phyloP scores from a whole-genome alignment of 73 alveolate genomes.

The Paramecium octaurelia region DNA sequence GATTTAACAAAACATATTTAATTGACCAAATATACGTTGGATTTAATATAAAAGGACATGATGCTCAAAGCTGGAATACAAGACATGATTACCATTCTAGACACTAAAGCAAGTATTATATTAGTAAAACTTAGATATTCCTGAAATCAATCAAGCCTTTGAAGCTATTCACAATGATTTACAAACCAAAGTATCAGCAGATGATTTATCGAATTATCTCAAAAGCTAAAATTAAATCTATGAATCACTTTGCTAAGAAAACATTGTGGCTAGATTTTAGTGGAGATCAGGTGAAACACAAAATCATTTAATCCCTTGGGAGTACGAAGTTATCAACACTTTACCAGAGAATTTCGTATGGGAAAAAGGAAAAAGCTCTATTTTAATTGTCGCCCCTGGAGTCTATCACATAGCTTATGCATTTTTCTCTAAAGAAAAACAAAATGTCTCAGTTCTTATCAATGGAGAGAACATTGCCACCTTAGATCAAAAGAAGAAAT shows the following conservation, averaged over 20 bases:
- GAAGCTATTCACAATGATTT: slow-evolving; percentile 83
- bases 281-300: slow-evolving; percentile 96
- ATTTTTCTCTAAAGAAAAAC: slow-evolving; percentile 20
- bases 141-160: slow-evolving; percentile 83
- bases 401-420: slow-evolving; percentile 82
- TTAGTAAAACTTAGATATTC: slow-evolving; percentile 56
- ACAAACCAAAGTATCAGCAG: slow-evolving; percentile 69
- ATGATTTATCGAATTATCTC: slow-evolving; percentile 74
- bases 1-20: slow-evolving; percentile 51
- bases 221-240: slow-evolving; percentile 83
- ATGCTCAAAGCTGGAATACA: slow-evolving; percentile 48
- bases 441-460: background rate
- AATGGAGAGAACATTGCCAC: slow-evolving; percentile 21
- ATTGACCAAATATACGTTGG: slow-evolving; percentile 55
- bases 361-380: slow-evolving; percentile 92
- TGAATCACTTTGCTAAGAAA: slow-evolving; percentile 95
- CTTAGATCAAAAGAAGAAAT: background rate
- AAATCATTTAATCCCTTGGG: slow-evolving; percentile 94
- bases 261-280: slow-evolving; percentile 94
- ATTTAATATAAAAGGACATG: slow-evolving; percentile 54
- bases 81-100: slow-evolving; percentile 45
- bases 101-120: slow-evolving; percentile 55
- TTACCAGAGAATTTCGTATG: slow-evolving; percentile 97
- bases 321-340: slow-evolving; percentile 92
- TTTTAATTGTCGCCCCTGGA: slow-evolving; percentile 92